Base-by-base conservation (phyloP, 768 basidiomycete species). In the Pisolithus sp. region DNA sequence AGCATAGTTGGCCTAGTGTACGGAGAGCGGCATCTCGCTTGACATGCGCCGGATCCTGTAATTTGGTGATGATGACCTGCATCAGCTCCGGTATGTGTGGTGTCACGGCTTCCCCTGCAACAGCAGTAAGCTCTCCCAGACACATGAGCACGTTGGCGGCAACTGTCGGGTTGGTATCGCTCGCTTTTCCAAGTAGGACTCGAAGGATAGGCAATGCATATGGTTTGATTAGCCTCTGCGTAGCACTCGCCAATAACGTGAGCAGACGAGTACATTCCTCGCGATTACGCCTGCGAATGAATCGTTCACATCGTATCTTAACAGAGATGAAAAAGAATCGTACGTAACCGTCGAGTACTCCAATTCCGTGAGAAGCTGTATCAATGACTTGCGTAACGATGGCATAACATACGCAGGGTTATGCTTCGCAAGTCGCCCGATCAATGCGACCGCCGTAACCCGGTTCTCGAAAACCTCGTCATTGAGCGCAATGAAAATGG, bases 361-460 rank as follows among this genome's bases (percentile, higher is more conserved):
- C 36, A 99, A 73, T 70, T 98, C 96, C 0, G 96, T 98, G 52
- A 99, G 74, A 7, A 99, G 79, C 64, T 98, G 95, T 50, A 98
- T 96, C 53, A 99, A 75, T 1, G 93, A 86, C 68, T 98, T 98
- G 44, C 96, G 81, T 21, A 99, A 74, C 4, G 92, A 93, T 8
- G 96, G 95, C 88, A 99, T 97, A 18, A 99, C 93, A 72, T 97
- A 96, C 15, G 96, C 96, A 0, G 96, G 96, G 62, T 99, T 99
- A 68, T 95, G 90, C 59, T 84, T 82, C 3, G 94, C 91, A 23
- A 99, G 79, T 24, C 96, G 84, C 1, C 96, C 96, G 53, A 99
- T 97, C 55, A 98, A 77, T 20, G 72, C 71, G 48, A 98, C 90
- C 2, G 94, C 94, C n/a, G 86, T 83, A 24, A 92, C 82, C 20